These are phyloP conservation scores for Penicillium sp. DNA, from an alignment of 2,329 filamentous ascomycete genomes.

Conservation along the genomic window DNA sequence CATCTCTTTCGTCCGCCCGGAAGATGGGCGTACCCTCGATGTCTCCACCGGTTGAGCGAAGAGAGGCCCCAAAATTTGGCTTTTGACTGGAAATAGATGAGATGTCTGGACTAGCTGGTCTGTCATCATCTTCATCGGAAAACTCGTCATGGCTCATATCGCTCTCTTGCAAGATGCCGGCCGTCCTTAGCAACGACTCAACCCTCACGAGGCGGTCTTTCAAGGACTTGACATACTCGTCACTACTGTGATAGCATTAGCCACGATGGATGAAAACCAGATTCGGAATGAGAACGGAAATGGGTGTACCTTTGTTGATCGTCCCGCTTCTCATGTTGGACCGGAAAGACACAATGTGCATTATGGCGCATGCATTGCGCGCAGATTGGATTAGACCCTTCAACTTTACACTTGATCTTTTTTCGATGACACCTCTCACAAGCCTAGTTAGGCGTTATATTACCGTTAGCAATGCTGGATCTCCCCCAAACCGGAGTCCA, in stretches of 20 bases:
- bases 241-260: slow-evolving; percentile 49
- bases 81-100: slow-evolving; percentile 6
- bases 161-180: slow-evolving; percentile 77
- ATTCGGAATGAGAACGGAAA: not conserved
- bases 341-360: slow-evolving; percentile 87
- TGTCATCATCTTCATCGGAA: slow-evolving; percentile 16
- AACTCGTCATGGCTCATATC: slow-evolving; percentile 56
- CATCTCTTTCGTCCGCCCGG: slow-evolving; percentile 82
- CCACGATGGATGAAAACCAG: not conserved
- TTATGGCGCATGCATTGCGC: slow-evolving; percentile 93
- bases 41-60: slow-evolving; percentile 39
- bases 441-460: slow-evolving; percentile 54
- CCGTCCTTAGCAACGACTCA: slow-evolving; percentile 80
- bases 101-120: slow-evolving; percentile 10
- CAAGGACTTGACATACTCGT: slow-evolving; percentile 89
- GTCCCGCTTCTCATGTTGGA: slow-evolving; percentile 88
- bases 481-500: not conserved
- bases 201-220: slow-evolving; percentile 89
- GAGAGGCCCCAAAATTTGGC: slow-evolving; percentile 5
- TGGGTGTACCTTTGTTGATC: slow-evolving; percentile 75
- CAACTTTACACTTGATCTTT: slow-evolving; percentile 90
- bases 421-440: slow-evolving; percentile 90
- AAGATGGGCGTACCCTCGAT: slow-evolving; percentile 70
- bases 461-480: slow-evolving; percentile 2
- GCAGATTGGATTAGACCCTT: slow-evolving; percentile 68